These are phyloP conservation scores for Linum lewisii DNA, from an alignment of 345 rosid genomes.

Conservation along the genomic window DNA sequence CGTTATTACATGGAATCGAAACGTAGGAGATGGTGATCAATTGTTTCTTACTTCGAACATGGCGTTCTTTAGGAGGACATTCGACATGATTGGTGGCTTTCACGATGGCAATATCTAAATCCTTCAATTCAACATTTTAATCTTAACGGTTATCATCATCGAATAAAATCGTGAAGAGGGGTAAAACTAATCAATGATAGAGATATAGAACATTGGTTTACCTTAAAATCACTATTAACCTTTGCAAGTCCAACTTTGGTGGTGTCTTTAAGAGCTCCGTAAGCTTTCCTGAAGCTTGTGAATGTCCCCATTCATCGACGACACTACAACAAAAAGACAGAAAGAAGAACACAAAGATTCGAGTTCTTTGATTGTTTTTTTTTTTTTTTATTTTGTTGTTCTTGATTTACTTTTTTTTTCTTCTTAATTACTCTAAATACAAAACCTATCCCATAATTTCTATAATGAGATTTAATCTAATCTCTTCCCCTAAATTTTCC, in stretches of 20 bases:
- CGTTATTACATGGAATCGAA: neutral
- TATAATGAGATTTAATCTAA: too few relatives aligned
- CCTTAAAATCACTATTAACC: slow-evolving; percentile 98
- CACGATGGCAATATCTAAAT: slow-evolving; percentile 88
- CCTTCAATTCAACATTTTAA: slow-evolving; percentile 23
- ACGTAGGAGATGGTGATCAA: slow-evolving; percentile 1
- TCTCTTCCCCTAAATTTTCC: too few relatives aligned
- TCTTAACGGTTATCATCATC: neutral
- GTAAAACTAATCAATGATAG: too few relatives aligned
- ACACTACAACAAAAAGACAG: too few relatives aligned
- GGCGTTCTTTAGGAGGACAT: slow-evolving; percentile 95
- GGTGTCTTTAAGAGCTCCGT: slow-evolving; percentile 92
- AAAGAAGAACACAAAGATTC: too few relatives aligned
- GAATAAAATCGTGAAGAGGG: neutral
- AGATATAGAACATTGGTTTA: slow-evolving; percentile 10
- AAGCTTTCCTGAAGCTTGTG: slow-evolving; percentile 78
- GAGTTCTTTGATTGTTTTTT: too few relatives aligned
- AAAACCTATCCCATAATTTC: too few relatives aligned
- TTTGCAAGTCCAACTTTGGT: slow-evolving; percentile 98
- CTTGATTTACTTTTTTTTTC: too few relatives aligned
- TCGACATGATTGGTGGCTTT: slow-evolving; percentile 96
- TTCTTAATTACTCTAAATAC: too few relatives aligned
- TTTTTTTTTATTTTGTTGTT: too few relatives aligned
- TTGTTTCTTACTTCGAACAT: slow-evolving; percentile 60
- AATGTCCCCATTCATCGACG: slow-evolving; percentile 52